These are phyloP conservation scores for Aureobasidium pullulans DNA, from an alignment of 2,329 filamentous ascomycete species.

Conservation along the genomic window DNA sequence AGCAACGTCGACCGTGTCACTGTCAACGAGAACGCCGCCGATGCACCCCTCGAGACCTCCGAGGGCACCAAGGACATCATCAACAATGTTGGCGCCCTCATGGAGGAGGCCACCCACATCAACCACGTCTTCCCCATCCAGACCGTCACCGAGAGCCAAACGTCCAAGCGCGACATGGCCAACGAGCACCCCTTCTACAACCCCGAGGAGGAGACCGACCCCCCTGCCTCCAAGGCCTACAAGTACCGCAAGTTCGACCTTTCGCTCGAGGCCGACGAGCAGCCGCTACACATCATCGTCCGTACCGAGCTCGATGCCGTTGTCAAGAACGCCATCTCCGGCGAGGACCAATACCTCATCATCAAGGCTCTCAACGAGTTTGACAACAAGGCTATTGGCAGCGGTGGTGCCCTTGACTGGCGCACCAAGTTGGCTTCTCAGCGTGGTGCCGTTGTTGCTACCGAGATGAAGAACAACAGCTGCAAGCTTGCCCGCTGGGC, in stretches of 20 bases:
- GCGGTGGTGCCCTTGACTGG: constrained; percentile 94
- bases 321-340: constrained; percentile 86
- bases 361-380: constrained; percentile 99
- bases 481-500: constrained; percentile 99
- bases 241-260: constrained; percentile 97
- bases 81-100: constrained; percentile 88
- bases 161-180: constrained; percentile 71
- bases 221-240: constrained; percentile 93
- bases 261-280: constrained; percentile 81
- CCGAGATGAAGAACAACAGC: constrained; percentile 99
- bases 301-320: constrained; percentile 93
- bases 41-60: constrained; percentile 83
- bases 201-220: constrained; percentile 82
- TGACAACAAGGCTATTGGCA: constrained; percentile 93
- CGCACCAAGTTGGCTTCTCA: constrained; percentile 87
- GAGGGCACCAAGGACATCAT: constrained; percentile 91
- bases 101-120: constrained; percentile 97
- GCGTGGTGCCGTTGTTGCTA: constrained; percentile 93
- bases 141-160: constrained; percentile 76
- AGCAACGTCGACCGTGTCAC: constrained; percentile 94
- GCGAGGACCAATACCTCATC: constrained; percentile 83
- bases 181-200: constrained; percentile 98
- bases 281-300: constrained; percentile 86
- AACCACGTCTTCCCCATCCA: constrained; percentile 99
- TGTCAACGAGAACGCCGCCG: constrained; percentile 96